Percentiles rank a stretch among this genome's conserved stretches.
These are phyloP conservation scores for Talaromyces albobiverticillius DNA, from an alignment of 2,329 filamentous ascomycete genomes.

Conservation along the genomic window DNA sequence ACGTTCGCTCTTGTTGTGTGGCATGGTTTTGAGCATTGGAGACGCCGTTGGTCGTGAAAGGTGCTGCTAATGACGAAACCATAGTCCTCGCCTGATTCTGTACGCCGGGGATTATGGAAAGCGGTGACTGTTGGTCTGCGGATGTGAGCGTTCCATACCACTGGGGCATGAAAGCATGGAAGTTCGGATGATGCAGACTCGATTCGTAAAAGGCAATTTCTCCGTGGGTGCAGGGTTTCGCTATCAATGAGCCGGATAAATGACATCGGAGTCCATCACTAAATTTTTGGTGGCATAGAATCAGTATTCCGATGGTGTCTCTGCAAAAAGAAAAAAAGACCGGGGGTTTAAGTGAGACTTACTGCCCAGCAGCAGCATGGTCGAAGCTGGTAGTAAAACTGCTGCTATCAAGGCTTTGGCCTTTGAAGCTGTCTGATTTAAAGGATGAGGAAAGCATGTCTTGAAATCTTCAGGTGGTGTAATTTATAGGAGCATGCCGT, in stretches of 20 bases:
- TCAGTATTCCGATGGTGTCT: neutral
- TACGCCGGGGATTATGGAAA: constrained; percentile 44
- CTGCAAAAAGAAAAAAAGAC: neutral
- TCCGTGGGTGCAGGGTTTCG: constrained; percentile 84
- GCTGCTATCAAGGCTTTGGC: constrained; percentile 34
- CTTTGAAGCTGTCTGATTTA: constrained; percentile 31
- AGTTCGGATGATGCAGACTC: constrained; percentile 63
- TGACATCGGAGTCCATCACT: constrained; percentile 91
- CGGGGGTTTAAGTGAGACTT: constrained; percentile 25
- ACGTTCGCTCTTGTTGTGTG: constrained; percentile 30
- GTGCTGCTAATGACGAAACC: constrained; percentile 23
- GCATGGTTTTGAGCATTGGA: constrained; percentile 18
- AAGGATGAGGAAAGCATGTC: constrained; percentile 26
- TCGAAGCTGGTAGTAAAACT: constrained; percentile 42
- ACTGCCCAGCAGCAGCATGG: constrained; percentile 50
- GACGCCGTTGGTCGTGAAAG: constrained; percentile 20
- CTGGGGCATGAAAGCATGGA: constrained; percentile 76
- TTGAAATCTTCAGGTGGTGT: neutral
- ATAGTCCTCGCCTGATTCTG: constrained; percentile 44
- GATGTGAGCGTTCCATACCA: constrained; percentile 71
- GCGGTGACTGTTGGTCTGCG: constrained; percentile 46
- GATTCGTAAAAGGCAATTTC: constrained; percentile 91
- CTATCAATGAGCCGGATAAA: constrained; percentile 76
- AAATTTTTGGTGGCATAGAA: constrained; percentile 5
- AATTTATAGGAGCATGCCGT: constrained; percentile 7